Conservation (phyloP, 805 yeast species). For the Zygosaccharomyces rouxii region DNA sequence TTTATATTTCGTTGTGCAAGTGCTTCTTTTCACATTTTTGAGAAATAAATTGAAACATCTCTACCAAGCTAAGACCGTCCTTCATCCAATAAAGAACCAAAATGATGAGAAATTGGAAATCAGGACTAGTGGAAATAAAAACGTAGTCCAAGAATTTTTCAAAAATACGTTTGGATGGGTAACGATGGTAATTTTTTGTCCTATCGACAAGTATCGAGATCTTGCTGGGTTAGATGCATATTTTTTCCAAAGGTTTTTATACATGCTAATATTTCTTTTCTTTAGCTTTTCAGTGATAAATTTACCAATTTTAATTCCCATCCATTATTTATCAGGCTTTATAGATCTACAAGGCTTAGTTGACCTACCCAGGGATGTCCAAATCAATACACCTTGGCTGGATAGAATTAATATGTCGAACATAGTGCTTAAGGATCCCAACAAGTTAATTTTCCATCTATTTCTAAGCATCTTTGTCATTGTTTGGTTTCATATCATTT, state of each 20-base stretch:
- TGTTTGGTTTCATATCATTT: slow-evolving; percentile 49
- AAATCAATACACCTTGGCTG: slow-evolving; percentile 28
- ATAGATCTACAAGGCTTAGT: slow-evolving; percentile 8
- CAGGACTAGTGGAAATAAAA: neutral
- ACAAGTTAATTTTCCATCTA: slow-evolving; percentile 58
- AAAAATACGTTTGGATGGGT: slow-evolving; percentile 51
- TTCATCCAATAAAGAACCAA: neutral
- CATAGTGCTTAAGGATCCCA: slow-evolving; percentile 49
- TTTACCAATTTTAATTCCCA: slow-evolving; percentile 58
- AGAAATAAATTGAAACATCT: slow-evolving; percentile 38
- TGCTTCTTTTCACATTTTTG: slow-evolving; percentile 39
- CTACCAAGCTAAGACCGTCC: slow-evolving; percentile 40
- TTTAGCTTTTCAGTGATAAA: slow-evolving; percentile 48
- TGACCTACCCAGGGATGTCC: slow-evolving; percentile 3
- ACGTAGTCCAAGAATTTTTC: neutral
- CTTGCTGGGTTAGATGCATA: slow-evolving; percentile 65
- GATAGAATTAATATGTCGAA: slow-evolving; percentile 72
- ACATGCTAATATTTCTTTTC: slow-evolving; percentile 49
- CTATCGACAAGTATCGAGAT: slow-evolving; percentile 41
- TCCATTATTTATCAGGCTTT: slow-evolving; percentile 44
- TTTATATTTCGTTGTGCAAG: slow-evolving; percentile 50
- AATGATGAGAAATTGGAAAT: neutral
- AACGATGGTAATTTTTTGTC: slow-evolving; percentile 38
- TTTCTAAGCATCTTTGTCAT: slow-evolving; percentile 53
- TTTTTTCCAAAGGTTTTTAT: slow-evolving; percentile 61